Evolutionary conservation across 257 asterid genomes (phyloP), one percentile per base, ranked within the genome.

Genomic region (Solanum paucissectum): DNA sequence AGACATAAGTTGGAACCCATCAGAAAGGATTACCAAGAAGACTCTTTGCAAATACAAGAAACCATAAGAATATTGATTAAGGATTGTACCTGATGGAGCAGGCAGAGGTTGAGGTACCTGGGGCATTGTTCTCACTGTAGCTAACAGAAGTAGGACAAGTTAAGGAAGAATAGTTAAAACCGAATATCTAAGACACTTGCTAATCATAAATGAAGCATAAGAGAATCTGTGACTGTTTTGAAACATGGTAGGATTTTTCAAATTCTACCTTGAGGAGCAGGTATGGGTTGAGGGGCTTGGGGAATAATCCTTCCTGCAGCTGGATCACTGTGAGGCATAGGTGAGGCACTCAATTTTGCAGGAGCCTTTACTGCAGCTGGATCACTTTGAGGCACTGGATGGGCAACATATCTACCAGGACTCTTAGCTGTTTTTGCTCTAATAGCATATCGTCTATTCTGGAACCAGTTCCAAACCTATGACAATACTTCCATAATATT

Each of bases 391-490:
- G 93, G 94, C 88, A 86, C 81, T 60, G 93, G 88, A 16, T 90
- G 81, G 74, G 90, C 58, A 83, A 85, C 90, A 66, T 88, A 91
- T 91, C 92, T 95, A 66, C 82, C 94, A 76, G 98, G 92, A 86
- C 90, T 69, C 89, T 90, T 94, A 32, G 95, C 88, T 12, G 95
- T 89, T 89, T 90, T 95, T 49, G 98, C 96, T 92, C 98, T 91
- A 90, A 94, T 87, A 55, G 98, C 98, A 91, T 94, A 95, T 83
- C 98, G 94, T 92, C 98, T 94, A 86, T 95, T 95, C 64, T 96
- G 98, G 90, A 95, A 94, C 98, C 98, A 93, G 88, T 91, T 94
- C 98, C 94, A 94, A 4, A 94, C 94, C 96, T 95, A 90, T 86
- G 75, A 88, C 60, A 87, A 34, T 32, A 36, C 42, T 72, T 71